Evolutionary conservation across 352 stramenopile genomes (phyloP).

Genomic region (Phytophthora sp.): DNA sequence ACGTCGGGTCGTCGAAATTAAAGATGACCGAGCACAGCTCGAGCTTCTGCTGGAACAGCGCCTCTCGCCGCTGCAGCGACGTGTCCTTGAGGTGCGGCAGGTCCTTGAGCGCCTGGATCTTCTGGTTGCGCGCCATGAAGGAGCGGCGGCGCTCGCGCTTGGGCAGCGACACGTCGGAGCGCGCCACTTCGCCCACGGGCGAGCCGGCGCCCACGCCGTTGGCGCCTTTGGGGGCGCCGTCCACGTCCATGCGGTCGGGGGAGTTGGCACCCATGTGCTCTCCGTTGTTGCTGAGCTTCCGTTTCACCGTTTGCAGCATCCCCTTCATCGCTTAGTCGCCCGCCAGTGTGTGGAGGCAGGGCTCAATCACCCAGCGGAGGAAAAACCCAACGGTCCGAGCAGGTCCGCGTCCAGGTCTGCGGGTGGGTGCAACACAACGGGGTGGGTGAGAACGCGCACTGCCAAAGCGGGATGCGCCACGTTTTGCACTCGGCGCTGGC

Average conservation of each 20-base stretch:
- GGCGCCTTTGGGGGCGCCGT: conserved; percentile 36
- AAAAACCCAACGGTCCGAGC: conserved; percentile 19
- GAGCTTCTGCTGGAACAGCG: conserved; percentile 97
- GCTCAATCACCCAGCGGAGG: conserved; percentile 17
- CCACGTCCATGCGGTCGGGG: conserved; percentile 67
- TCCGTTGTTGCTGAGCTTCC: conserved; percentile 87
- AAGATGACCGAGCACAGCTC: conserved; percentile 97
- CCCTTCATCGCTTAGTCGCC: conserved; percentile 77
- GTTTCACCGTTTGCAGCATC: conserved; percentile 91
- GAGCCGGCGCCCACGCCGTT: conserved; percentile 32
- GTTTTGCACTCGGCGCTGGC: too few species aligned
- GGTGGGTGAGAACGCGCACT: too few species aligned
- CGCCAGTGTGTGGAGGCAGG: conserved; percentile 14
- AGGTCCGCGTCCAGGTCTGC: too few species aligned
- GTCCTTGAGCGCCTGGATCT: conserved; percentile 87
- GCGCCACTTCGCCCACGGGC: conserved; percentile 73
- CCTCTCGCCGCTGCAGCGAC: conserved; percentile 84
- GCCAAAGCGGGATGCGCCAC: too few species aligned
- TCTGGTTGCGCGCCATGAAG: conserved; percentile 87
- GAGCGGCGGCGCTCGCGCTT: conserved; percentile 84
- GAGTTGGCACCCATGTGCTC: conserved; percentile 63
- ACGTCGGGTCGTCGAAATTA: conserved; percentile 96
- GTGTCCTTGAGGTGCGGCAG: conserved; percentile 88
- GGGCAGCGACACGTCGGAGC: conserved; percentile 83
- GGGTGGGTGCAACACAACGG: too few species aligned